Conservation (phyloP, 352 stramenopile genomes). For the Bremia lactucae region DNA sequence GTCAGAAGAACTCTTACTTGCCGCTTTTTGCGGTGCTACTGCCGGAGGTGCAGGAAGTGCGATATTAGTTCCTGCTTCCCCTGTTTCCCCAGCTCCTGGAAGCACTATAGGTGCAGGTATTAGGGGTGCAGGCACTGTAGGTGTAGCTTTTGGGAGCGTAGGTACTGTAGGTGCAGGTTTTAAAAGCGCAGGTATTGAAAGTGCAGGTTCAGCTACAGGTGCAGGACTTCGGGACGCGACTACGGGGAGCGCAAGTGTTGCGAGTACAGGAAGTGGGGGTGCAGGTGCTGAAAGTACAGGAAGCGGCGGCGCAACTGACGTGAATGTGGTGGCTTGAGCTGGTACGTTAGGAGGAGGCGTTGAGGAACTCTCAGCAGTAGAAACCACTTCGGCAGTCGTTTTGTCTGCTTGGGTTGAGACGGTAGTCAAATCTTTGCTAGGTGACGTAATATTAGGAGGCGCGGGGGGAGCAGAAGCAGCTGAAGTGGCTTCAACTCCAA, state of each 20-base stretch:
- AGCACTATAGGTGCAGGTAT: neutral
- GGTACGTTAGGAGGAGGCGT: constrained; percentile 11
- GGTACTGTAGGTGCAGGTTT: constrained; percentile 7
- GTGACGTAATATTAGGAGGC: constrained; percentile 7
- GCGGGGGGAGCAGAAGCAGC: constrained; percentile 4
- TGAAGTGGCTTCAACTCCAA: constrained; percentile 3
- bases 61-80: no score
- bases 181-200: no score
- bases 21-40: constrained; percentile 7
- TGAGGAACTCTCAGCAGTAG: constrained; percentile 5
- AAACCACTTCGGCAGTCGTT: constrained; percentile 2
- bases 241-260: neutral
- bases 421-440: constrained; percentile 9
- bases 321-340: constrained; percentile 5
- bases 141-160: neutral
- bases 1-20: constrained; percentile 1
- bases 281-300: neutral
- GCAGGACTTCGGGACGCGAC: no score
- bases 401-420: constrained; percentile 2
- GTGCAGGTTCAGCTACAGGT: no score
- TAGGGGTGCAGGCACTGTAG: constrained; percentile 1
- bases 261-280: no score
- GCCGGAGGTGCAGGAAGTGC: constrained; percentile 2
- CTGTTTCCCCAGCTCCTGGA: no score
- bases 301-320: neutral